Conservation (phyloP, 2,329 filamentous ascomycete species). For the Aureobasidium musti region DNA sequence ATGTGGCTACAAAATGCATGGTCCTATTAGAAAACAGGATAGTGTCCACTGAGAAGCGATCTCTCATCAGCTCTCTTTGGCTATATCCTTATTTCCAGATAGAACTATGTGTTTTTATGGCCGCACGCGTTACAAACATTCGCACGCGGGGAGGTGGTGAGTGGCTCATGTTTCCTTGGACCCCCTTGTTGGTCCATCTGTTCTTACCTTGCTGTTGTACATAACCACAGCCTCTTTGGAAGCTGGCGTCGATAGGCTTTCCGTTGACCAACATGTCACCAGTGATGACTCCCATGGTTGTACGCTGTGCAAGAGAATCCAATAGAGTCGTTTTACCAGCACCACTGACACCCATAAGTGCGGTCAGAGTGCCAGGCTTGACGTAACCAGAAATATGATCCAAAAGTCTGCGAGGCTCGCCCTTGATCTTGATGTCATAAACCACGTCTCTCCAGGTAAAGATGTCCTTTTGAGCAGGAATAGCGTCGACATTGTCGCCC, state of each 20-base stretch:
- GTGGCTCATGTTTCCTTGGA: no score
- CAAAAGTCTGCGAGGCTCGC: constrained; percentile 71
- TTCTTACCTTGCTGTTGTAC: constrained; percentile 62
- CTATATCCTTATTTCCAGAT: no score
- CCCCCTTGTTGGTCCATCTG: no score
- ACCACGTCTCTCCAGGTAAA: constrained; percentile 87
- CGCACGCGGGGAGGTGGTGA: no score
- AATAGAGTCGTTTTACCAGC: constrained; percentile 91
- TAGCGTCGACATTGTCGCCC: constrained; percentile 44
- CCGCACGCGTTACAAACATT: no score
- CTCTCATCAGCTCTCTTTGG: no score
- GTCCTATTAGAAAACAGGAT: no score
- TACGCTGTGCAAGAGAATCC: constrained; percentile 58
- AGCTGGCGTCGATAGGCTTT: constrained; percentile 56
- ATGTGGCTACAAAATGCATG: no score
- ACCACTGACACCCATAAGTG: constrained; percentile 86
- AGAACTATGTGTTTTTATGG: no score
- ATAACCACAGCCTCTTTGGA: constrained; percentile 67
- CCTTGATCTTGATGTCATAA: constrained; percentile 79
- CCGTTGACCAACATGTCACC: constrained; percentile 69
- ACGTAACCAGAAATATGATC: constrained; percentile 91
- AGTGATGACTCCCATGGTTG: constrained; percentile 63
- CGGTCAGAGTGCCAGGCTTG: constrained; percentile 85
- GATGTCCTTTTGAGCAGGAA: constrained; percentile 61
- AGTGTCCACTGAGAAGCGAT: no score